Evolutionary conservation across 2,329 filamentous ascomycete species (phyloP), one percentile per base, ranked within the genome.

Genomic region (Beauveria caledonica): DNA sequence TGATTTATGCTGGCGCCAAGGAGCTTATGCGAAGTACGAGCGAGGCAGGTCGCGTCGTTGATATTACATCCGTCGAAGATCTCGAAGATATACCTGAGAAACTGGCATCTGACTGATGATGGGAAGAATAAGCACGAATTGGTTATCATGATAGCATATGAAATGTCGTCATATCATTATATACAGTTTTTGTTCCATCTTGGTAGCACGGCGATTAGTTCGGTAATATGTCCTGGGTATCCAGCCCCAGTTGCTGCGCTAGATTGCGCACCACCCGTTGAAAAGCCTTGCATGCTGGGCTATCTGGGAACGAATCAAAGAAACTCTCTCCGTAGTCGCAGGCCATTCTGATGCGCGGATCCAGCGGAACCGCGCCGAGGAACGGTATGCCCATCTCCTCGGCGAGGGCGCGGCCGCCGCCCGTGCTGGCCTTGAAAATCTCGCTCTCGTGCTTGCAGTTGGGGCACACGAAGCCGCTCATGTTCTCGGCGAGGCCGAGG

Each of bases 291-390:
- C 91, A 96, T 1, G 94, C 92, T 39, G 94, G 93, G 66, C 91
- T 96, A 67, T 97, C 92, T 0, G 93, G 91, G 73, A 91, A 99
- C 25, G 86, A 87, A 69, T 97, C 92, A 69, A 97, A 89, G 74
- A 95, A 99, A 74, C 92, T 97, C 82, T 99, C 94, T 5, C 95
- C 94, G 73, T 90, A 97, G 73, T 99, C 94, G 70, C 93, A 97
- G 3, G 92, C 88, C 89, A 97, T 95, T 9, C 94, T 90, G 66
- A 99, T 96, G 63, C 93, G 80, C 3, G 94, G 93, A 69, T 99
- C 94, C 57, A 99, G 76, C 42, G 94, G 94, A 13, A 99, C 92
- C 13, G 89, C 83, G 1, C 94, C 94, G 27, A 99, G 74, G 71
- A 96, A 99, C 0, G 90, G 90, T 15, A 99, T 89, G 1, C 82